These are phyloP conservation scores for Biscutella auriculata DNA, from an alignment of 441 rosid genomes.

Conservation along the genomic window DNA sequence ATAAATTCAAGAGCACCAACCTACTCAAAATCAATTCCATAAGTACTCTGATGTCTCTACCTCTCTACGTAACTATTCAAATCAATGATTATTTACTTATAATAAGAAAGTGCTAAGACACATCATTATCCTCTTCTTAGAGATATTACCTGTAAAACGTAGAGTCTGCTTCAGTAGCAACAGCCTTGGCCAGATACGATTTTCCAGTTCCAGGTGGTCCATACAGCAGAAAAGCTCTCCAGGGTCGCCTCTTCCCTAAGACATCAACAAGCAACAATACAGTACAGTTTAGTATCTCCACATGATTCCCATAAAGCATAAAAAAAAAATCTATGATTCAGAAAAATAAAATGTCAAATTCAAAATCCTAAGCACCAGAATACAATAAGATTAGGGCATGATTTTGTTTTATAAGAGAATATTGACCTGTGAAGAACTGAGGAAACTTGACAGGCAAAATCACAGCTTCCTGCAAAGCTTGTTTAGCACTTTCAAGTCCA, in stretches of 20 bases:
- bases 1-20: neutral
- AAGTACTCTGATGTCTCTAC: neutral
- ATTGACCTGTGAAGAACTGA: slow-evolving; percentile 71
- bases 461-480: slow-evolving; percentile 85
- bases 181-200: slow-evolving; percentile 98
- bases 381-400: no score
- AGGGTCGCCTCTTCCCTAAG: slow-evolving; percentile 85
- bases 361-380: no score
- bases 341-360: no score
- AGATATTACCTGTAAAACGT: slow-evolving; percentile 74
- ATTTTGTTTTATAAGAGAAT: no score
- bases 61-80: neutral
- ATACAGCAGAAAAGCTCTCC: slow-evolving; percentile 92
- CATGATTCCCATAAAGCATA: neutral
- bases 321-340: no score
- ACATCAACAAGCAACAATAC: neutral
- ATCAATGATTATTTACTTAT: neutral
- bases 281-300: neutral
- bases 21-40: neutral
- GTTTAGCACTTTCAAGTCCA: slow-evolving; percentile 60
- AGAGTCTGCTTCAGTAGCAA: slow-evolving; percentile 97
- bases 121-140: neutral
- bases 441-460: slow-evolving; percentile 88
- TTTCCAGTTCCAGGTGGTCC: slow-evolving; percentile 99
- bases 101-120: neutral